A percentile compares a stretch with the other conserved stretches of the same genome.
Conservation (phyloP, 208 protist species). For the Naegleria lovaniensis region DNA sequence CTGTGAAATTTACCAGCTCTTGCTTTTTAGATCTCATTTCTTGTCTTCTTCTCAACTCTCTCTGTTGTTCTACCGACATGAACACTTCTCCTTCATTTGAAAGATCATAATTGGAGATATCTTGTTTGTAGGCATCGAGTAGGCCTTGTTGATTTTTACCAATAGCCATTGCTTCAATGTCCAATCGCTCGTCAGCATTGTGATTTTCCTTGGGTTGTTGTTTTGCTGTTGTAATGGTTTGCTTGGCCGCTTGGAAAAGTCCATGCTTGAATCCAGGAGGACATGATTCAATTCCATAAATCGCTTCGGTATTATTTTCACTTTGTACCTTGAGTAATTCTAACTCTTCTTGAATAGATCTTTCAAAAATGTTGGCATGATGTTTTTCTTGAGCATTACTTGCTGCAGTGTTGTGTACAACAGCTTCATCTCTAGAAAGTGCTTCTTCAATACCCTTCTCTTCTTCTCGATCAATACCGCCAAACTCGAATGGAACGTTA, state of each 20-base stretch:
- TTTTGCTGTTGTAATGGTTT: neutral
- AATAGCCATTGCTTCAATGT: neutral
- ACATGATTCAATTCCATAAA: neutral
- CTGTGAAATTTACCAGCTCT: neutral
- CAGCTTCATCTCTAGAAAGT: neutral
- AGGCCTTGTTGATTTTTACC: conserved; percentile 17
- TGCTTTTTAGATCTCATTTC: neutral
- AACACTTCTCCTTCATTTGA: neutral
- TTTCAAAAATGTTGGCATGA: neutral
- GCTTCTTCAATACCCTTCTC: neutral
- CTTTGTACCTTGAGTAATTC: neutral
- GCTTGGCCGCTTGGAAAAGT: neutral
- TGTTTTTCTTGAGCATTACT: neutral
- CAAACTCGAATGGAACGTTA: neutral
- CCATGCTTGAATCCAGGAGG: conserved; percentile 14
- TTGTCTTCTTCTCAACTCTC: neutral
- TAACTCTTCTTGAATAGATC: neutral
- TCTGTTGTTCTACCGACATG: neutral
- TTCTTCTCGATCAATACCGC: conserved; percentile 10
- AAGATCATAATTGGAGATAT: neutral
- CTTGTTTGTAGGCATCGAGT: neutral
- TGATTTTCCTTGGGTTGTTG: neutral
- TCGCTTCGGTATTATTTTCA: neutral
- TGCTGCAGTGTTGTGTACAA: neutral
- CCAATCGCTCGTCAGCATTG: neutral